These are phyloP conservation scores for Theileria luwenshuni DNA, from an alignment of 169 alveolate genomes.

Conservation along the genomic window DNA sequence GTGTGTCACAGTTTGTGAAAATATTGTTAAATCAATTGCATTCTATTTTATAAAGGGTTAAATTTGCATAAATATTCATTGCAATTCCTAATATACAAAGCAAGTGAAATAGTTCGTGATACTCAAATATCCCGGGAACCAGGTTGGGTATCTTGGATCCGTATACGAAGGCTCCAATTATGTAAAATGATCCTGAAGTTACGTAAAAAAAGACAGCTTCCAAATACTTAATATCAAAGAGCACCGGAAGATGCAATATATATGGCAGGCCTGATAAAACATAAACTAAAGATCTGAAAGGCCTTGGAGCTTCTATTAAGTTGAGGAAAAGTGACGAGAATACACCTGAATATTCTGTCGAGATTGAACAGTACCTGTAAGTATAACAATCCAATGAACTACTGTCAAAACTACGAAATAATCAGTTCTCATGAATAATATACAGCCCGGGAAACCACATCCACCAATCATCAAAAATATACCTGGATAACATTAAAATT, in stretches of 20 bases:
- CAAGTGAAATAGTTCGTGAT: conserved; percentile 59
- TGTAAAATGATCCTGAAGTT: neutral
- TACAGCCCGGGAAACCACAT: conserved; percentile 59
- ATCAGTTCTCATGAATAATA: conserved; percentile 32
- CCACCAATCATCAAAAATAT: conserved; percentile 72
- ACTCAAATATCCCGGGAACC: neutral
- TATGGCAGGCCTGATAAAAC: conserved; percentile 61
- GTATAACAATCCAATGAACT: conserved; percentile 37
- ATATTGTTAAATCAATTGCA: too few species aligned
- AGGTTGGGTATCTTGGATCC: neutral
- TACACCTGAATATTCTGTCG: conserved; percentile 30
- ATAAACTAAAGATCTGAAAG: conserved; percentile 48
- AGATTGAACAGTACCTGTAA: neutral
- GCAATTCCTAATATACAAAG: conserved; percentile 69
- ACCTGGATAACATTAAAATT: conserved; percentile 38
- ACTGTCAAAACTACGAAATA: conserved; percentile 22
- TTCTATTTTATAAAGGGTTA: neutral
- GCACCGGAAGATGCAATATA: conserved; percentile 32
- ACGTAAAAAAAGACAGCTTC: neutral
- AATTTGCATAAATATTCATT: conserved; percentile 56
- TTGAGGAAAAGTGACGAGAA: conserved; percentile 41
- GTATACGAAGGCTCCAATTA: conserved; percentile 41
- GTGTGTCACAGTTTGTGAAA: too few species aligned
- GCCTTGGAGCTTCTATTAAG: conserved; percentile 47
- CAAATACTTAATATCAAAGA: conserved; percentile 26